Evolutionary conservation across 257 asterid species (phyloP), one percentile per base, ranked within the genome.

Genomic region (Ehretia macrophylla): DNA sequence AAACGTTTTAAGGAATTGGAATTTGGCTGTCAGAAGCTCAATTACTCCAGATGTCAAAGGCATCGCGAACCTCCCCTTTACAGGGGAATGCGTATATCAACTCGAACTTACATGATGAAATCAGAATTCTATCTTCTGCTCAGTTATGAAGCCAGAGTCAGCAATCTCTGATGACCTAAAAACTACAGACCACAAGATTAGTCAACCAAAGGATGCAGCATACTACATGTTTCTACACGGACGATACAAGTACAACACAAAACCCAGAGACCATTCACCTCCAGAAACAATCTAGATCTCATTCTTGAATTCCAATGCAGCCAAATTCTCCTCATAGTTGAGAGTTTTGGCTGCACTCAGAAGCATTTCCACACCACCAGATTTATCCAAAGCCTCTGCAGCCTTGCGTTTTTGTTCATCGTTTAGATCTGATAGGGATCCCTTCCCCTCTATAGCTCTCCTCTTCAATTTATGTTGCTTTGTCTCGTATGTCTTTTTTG

Each of bases 281-380:
- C 17, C 20, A 11, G 17, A 52, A n/a, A 49, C 11, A 17, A 49
- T 17, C 9, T 17, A 32, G 14, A 52, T 22, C 51, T 51, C 69
- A 60, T 40, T 55, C 44, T 75, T 76, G 22, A 53, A 38, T 21
- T 63, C 75, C 70, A 66, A 62, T 35, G 81, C 77, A 44, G 71
- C 80, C 58, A 74, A 46, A 63, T 71, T 78, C 61, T 83, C 96
- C 64, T 85, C 90, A 21, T 62, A 68, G 72, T 85, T 87, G 58
- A 90, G 79, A 64, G 94, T 81, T 72, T 70, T 75, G 51, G 91
- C 95, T 51, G 98, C 98, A 66, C 72, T 80, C 39, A 87, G 68
- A 72, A 90, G 95, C 98, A 87, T 83, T 62, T 87, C 96, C 74
- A 87, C 80, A 12, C 89, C 95, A 47, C 95, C 97, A 27, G 96